Evolutionary conservation across 495 filamentous ascomycete genomes (phyloP).

Genomic region (Aspergillus mulundensis): DNA sequence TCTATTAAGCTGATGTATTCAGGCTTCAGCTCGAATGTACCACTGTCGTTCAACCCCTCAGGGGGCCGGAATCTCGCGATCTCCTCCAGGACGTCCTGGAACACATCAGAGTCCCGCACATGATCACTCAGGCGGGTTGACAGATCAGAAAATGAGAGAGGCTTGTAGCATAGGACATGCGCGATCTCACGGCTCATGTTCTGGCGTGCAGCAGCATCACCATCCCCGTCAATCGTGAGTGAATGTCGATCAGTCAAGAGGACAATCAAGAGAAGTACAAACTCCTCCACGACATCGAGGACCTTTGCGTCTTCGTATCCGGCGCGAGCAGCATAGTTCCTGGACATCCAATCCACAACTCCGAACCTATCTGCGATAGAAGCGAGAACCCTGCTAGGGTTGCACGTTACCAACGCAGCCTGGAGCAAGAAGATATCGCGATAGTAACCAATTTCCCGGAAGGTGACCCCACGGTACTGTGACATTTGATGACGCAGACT

Average conservation of each 20-base stretch:
- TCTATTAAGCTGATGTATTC: constrained; percentile 82
- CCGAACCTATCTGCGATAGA: constrained; percentile 89
- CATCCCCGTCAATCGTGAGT: constrained; percentile 67
- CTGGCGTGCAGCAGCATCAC: constrained; percentile 57
- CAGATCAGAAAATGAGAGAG: constrained; percentile 88
- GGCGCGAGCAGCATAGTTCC: constrained; percentile 63
- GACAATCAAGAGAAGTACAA: constrained; percentile 89
- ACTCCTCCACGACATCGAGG: constrained; percentile 90
- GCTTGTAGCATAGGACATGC: constrained; percentile 93
- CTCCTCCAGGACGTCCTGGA: constrained; percentile 81
- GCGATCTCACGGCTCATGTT: constrained; percentile 84
- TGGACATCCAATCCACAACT: constrained; percentile 84
- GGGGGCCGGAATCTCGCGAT: constrained; percentile 86
- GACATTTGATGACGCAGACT: constrained; percentile 92
- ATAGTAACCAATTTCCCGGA: constrained; percentile 87
- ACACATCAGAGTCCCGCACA: constrained; percentile 63
- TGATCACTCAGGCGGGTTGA: constrained; percentile 61
- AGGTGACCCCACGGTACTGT: constrained; percentile 81
- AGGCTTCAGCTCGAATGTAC: constrained; percentile 87
- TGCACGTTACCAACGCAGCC: constrained; percentile 80
- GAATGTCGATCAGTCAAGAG: constrained; percentile 82
- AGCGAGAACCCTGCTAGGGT: constrained; percentile 79
- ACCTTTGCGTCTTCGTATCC: constrained; percentile 80
- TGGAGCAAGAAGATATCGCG: constrained; percentile 94
- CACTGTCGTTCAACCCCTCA: constrained; percentile 86